Evolutionary conservation across 2,329 filamentous ascomycete species (phyloP), one percentile per base, ranked within the genome.

Genomic region (Penicillium vulpinum): DNA sequence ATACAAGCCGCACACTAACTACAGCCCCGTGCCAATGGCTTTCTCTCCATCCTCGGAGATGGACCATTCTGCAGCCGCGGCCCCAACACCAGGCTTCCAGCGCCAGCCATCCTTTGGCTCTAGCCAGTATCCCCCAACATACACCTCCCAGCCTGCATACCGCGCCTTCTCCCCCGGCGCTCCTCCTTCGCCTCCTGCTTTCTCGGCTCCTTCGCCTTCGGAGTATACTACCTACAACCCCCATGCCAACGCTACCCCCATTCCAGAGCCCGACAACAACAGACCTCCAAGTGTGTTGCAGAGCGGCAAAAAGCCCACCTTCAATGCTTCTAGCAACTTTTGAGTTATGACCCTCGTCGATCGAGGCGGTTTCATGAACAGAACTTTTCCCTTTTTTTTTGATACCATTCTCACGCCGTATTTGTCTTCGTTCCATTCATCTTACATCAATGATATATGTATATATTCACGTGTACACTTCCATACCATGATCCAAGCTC

Each of bases 271-370:
- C 29, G 65, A 69, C 28, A 56, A 64, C 57, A 67, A 70, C 57
- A 67, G 73, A 59, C 73, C 75, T 35, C 75, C 75, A 10, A 77
- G 71, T 69, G 62, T 77, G 33, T 60, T 77, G 53, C 72, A 76
- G 58, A 73, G 71, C 54, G 76, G 75, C 16, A 70, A 73, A 51
- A 72, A 72, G 54, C 72, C 75, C 11, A 68, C 64, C 8, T 61
- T 66, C 36, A 73, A 75, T 43, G 71, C 69, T 26, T 74, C 63
- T 47, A 67, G 70, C 52, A 66, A 75, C 61, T 67, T 77, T 45
- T 74, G 62, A 61, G 36, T n/a, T 16, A 29, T 16, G 35, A 33
- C 35, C 39, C 36, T 56, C 48, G 49, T 56, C 41, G 46, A 45
- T 51, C 51, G 43, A 29, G 55, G 40, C 26, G 16, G 40, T 49